phyloP scores from a whole-genome alignment of 2,329 filamentous ascomycete species.

The Cladophialophora carrionii region DNA sequence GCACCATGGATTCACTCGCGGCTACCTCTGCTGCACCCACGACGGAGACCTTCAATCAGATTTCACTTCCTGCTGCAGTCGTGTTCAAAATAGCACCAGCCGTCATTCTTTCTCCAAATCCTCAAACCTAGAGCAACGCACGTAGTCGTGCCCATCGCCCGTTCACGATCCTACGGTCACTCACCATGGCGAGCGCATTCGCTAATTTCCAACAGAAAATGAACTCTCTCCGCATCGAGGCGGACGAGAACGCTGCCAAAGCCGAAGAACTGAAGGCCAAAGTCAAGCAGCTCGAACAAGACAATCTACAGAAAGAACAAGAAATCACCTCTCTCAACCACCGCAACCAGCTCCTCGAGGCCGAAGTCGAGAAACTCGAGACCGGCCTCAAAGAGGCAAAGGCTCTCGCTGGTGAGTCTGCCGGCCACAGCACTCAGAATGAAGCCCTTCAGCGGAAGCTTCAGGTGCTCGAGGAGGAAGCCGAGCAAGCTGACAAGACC shows the following conservation, averaged over 20 bases:
- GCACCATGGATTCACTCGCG: slow-evolving; percentile 25
- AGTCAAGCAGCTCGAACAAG: slow-evolving; percentile 89
- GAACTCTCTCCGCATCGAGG: slow-evolving; percentile 90
- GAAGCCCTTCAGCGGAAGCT: slow-evolving; percentile 89
- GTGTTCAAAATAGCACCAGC: slow-evolving; percentile 16
- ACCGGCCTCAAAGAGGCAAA: slow-evolving; percentile 81
- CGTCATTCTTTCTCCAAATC: slow-evolving; percentile 10
- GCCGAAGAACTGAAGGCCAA: slow-evolving; percentile 84
- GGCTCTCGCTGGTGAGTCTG: slow-evolving; percentile 78
- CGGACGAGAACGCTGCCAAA: slow-evolving; percentile 79
- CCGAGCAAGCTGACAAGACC: slow-evolving; percentile 93
- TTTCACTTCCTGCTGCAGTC: slow-evolving; percentile 17
- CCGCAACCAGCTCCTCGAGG: slow-evolving; percentile 90
- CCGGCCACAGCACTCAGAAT: slow-evolving; percentile 83
- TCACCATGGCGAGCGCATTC: slow-evolving; percentile 39
- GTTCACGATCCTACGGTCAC: slow-evolving; percentile 39
- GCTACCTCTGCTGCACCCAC: slow-evolving; percentile 19
- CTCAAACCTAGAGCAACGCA: neutral
- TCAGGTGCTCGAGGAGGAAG: slow-evolving; percentile 96
- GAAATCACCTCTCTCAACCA: slow-evolving; percentile 95
- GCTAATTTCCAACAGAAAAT: slow-evolving; percentile 69
- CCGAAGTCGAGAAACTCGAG: slow-evolving; percentile 92
- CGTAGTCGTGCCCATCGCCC: slow-evolving; percentile 20
- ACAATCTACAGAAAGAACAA: slow-evolving; percentile 95
- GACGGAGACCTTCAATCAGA: slow-evolving; percentile 10